phyloP scores from a whole-genome alignment of 2,329 filamentous ascomycete genomes.

The Colletotrichum liaoningense region DNA sequence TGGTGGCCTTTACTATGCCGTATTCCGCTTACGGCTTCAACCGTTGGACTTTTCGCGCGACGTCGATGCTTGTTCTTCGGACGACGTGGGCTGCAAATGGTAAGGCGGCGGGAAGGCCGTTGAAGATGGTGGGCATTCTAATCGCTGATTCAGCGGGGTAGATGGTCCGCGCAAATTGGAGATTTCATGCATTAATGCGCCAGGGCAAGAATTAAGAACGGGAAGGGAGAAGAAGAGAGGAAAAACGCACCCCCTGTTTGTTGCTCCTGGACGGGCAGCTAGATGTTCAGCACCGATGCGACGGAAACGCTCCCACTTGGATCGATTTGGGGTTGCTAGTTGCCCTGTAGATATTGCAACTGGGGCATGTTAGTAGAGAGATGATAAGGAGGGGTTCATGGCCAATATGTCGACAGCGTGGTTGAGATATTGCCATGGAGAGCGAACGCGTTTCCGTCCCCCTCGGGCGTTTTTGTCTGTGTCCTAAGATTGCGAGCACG shows the following conservation, averaged over 20 bases:
- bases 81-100: slow-evolving; percentile 25
- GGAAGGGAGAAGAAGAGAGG: background rate
- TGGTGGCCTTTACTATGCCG: slow-evolving; percentile 8
- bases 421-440: slow-evolving; percentile 25
- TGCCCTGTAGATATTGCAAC: slow-evolving; percentile 27
- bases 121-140: slow-evolving; percentile 32
- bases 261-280: background rate
- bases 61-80: slow-evolving; percentile 18
- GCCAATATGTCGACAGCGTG: slow-evolving; percentile 16
- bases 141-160: slow-evolving; percentile 36
- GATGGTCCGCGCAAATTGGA: slow-evolving; percentile 31
- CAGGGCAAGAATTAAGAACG: slow-evolving; percentile 6
- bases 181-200: slow-evolving; percentile 35
- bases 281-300: slow-evolving; percentile 6
- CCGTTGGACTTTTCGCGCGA: slow-evolving; percentile 6
- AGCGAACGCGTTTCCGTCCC: slow-evolving; percentile 16
- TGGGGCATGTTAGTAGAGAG: background rate
- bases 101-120: slow-evolving; percentile 35
- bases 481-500: slow-evolving; percentile 13
- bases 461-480: slow-evolving; percentile 19
- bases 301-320: slow-evolving; percentile 4
- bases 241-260: slow-evolving; percentile 5
- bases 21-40: slow-evolving; percentile 1
- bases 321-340: slow-evolving; percentile 16
- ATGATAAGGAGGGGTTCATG: background rate